A percentile compares a stretch with the other conserved stretches of the same genome.
phyloP scores from a whole-genome alignment of 371 early-diverging fungal genomes.

The Apophysomyces variabilis region DNA sequence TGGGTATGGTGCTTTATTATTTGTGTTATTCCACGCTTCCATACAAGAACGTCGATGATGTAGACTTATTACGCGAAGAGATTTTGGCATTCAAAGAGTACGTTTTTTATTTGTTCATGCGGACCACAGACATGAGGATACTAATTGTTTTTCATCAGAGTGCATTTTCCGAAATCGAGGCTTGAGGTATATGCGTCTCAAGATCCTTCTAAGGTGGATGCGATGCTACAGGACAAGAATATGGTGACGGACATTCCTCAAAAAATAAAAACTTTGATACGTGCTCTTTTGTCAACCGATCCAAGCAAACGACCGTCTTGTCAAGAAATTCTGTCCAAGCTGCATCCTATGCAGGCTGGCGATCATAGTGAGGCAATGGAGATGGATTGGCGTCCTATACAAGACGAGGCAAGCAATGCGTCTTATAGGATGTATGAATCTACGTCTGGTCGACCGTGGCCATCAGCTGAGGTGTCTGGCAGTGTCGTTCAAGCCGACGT shows the following conservation, averaged over 20 bases:
- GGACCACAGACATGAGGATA: no score
- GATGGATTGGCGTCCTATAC: neutral
- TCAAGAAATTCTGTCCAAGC: conserved; percentile 56
- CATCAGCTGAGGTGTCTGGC: neutral
- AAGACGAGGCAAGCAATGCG: neutral
- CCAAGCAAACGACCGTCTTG: conserved; percentile 70
- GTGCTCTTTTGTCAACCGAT: conserved; percentile 59
- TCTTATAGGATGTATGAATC: neutral
- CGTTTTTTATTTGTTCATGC: conserved; percentile 1
- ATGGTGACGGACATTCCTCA: conserved; percentile 51
- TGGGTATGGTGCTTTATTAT: conserved; percentile 92
- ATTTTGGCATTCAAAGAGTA: conserved; percentile 70
- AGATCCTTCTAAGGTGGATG: conserved; percentile 11
- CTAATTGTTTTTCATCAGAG: conserved; percentile 10
- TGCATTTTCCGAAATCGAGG: conserved; percentile 39
- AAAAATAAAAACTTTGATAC: conserved; percentile 65
- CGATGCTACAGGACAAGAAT: conserved; percentile 22
- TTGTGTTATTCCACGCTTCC: conserved; percentile 88
- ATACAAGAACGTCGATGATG: conserved; percentile 84
- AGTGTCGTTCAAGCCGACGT: neutral
- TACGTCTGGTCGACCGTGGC: neutral
- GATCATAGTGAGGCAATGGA: neutral
- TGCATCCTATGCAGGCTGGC: conserved; percentile 24
- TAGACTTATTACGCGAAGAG: conserved; percentile 80
- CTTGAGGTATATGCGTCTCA: conserved; percentile 32